A percentile compares a stretch with the other conserved stretches of the same genome.
Conservation (phyloP, 768 basidiomycete genomes). For the Inosperma sp. region DNA sequence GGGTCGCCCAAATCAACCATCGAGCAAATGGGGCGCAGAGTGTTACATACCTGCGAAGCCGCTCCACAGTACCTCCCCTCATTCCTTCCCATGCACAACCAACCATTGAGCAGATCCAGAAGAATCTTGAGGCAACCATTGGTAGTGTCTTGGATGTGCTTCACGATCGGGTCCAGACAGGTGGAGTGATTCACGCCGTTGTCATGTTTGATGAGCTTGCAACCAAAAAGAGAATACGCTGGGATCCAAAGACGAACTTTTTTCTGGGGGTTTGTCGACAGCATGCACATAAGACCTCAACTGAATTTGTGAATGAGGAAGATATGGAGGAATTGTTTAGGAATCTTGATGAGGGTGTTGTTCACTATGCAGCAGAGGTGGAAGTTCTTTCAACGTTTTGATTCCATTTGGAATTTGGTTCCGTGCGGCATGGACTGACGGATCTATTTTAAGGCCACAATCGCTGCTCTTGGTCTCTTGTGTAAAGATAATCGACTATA, state of each 20-base stretch:
- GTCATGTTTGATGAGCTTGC: constrained; percentile 29
- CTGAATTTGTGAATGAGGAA: constrained; percentile 17
- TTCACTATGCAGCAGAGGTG: constrained; percentile 25
- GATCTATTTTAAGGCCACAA: constrained; percentile 25
- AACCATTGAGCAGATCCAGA: not conserved
- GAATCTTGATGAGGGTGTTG: constrained; percentile 12
- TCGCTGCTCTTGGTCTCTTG: constrained; percentile 25
- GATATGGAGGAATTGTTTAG: constrained; percentile 24
- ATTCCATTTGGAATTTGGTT: not conserved
- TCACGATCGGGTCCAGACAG: not conserved
- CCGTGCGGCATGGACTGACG: not conserved
- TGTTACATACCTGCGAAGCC: constrained; percentile 5
- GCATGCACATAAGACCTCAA: constrained; percentile 17
- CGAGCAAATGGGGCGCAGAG: constrained; percentile 9
- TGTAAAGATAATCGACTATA: constrained; percentile 22
- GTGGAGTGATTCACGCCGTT: constrained; percentile 22
- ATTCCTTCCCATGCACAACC: constrained; percentile 1
- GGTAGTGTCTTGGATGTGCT: not conserved
- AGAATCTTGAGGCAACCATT: constrained; percentile 3
- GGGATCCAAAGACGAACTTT: constrained; percentile 21
- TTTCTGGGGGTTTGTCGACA: constrained; percentile 27
- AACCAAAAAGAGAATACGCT: constrained; percentile 22
- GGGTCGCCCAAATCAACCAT: too few relatives aligned
- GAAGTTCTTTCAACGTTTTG: too few relatives aligned
- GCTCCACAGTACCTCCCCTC: not conserved